Conservation (phyloP, 1,284 basidiomycete genomes). For the Pseudozyma pruni region DNA sequence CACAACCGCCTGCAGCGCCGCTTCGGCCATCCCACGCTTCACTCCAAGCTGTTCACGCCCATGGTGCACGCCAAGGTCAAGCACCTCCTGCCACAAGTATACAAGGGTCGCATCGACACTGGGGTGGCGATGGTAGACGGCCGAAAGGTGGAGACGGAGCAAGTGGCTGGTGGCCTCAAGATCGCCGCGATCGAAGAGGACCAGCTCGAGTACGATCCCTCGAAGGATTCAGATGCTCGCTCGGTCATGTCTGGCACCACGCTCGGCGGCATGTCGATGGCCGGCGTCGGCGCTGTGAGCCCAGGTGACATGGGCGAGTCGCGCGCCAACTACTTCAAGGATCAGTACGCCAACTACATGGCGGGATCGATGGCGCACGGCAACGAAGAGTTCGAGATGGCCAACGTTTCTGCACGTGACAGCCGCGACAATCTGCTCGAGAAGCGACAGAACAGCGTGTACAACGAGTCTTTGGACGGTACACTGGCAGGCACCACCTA, state of each 20-base stretch:
- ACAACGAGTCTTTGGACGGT: conserved; percentile 45
- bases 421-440: conserved; percentile 62
- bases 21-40: conserved; percentile 65
- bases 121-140: conserved; percentile 50
- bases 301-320: conserved; percentile 23
- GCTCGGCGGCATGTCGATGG: conserved; percentile 42
- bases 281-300: conserved; percentile 29
- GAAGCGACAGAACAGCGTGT: conserved; percentile 42
- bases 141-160: conserved; percentile 53
- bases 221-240: conserved; percentile 53
- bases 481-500: conserved; percentile 38
- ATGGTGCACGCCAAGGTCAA: conserved; percentile 64
- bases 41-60: conserved; percentile 61
- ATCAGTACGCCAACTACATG: conserved; percentile 57
- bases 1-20: conserved; percentile 62
- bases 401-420: conserved; percentile 41
- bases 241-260: conserved; percentile 64
- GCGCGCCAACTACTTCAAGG: conserved; percentile 49
- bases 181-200: conserved; percentile 63
- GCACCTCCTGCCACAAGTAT: conserved; percentile 57
- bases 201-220: conserved; percentile 62
- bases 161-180: conserved; percentile 57
- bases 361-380: conserved; percentile 37
- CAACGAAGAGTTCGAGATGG: conserved; percentile 60
- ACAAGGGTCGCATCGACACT: conserved; percentile 55